Evolutionary conservation across 2,329 filamentous ascomycete species (phyloP).

Genomic region (Colletotrichum aenigma): DNA sequence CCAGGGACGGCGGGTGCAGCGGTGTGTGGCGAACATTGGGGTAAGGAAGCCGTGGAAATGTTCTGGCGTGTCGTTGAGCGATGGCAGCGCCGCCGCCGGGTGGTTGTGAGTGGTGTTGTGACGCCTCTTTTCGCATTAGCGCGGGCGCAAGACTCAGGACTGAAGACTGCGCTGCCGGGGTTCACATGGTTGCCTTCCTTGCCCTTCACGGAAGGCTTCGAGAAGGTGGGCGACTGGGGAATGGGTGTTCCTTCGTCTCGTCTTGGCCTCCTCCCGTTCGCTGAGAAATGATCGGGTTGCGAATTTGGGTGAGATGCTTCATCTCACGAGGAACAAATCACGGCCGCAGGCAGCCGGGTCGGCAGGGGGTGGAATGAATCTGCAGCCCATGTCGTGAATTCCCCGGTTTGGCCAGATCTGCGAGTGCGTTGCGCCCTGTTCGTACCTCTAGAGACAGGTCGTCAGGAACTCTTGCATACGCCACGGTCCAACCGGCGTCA

Average conservation of each 20-base stretch:
- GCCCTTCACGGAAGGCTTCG: neutral
- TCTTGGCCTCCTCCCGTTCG: neutral
- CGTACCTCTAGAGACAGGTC: neutral
- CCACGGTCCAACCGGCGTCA: neutral
- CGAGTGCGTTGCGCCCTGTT: neutral
- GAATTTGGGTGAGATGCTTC: neutral
- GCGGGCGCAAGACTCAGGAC: slow-evolving; percentile 20
- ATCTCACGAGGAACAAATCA: neutral
- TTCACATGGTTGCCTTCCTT: neutral
- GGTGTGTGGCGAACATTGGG: neutral
- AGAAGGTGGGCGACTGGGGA: neutral
- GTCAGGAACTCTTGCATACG: neutral
- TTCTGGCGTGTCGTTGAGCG: neutral
- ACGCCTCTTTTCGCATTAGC: slow-evolving; percentile 14
- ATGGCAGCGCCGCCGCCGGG: neutral
- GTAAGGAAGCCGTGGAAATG: neutral
- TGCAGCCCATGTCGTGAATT: neutral
- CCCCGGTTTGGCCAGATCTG: neutral
- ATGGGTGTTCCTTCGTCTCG: neutral
- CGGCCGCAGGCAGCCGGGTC: neutral
- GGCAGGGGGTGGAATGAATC: neutral
- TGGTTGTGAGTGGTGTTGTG: neutral
- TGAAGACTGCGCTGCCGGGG: neutral
- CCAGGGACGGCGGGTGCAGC: neutral
- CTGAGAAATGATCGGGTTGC: neutral